These are phyloP conservation scores for Cardamine chenopodiifolia DNA, from an alignment of 345 rosid species.

Conservation along the genomic window DNA sequence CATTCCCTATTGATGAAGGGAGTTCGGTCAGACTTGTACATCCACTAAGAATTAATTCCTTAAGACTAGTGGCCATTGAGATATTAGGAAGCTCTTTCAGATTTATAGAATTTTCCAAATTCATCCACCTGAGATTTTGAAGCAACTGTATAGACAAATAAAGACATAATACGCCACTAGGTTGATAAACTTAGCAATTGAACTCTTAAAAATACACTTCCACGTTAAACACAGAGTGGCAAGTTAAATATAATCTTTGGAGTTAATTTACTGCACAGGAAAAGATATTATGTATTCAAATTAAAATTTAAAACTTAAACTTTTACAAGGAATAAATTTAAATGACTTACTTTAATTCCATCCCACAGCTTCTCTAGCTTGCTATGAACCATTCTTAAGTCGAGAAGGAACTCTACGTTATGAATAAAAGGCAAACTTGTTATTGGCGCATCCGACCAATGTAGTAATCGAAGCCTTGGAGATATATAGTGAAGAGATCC, in stretches of 20 bases:
- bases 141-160: background rate
- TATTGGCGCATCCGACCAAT: background rate
- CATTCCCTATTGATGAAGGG: background rate
- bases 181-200: background rate
- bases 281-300: no score
- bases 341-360: background rate
- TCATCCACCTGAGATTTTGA: background rate
- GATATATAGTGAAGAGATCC: background rate
- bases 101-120: background rate
- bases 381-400: background rate
- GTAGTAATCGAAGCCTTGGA: background rate
- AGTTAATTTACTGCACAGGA: no score
- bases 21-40: background rate
- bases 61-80: conserved; percentile 13
- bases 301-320: background rate
- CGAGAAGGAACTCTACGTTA: background rate
- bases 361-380: conserved; percentile 21
- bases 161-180: background rate
- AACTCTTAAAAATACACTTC: no score
- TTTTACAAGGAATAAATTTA: background rate
- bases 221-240: no score
- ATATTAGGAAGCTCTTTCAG: conserved; percentile 17
- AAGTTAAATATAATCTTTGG: no score
- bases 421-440: background rate
- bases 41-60: background rate